Conservation (phyloP, 2,329 filamentous ascomycete species). For the Aspergillus sp. region DNA sequence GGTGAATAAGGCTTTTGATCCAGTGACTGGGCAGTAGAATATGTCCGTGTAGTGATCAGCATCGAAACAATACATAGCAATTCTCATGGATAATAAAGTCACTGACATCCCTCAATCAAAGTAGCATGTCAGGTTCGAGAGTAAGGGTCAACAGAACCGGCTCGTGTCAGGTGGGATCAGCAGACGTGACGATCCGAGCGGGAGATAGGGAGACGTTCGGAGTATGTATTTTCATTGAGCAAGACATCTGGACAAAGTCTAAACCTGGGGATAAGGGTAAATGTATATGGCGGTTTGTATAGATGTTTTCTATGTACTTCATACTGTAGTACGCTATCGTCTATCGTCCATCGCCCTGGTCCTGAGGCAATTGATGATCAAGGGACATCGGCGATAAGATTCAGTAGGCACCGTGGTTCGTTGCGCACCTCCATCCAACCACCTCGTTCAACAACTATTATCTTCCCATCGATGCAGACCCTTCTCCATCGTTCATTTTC, state of each 20-base stretch:
- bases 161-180: no score
- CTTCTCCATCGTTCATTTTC: slow-evolving; percentile 62
- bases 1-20: slow-evolving; percentile 20
- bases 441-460: slow-evolving; percentile 63
- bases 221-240: no score
- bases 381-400: slow-evolving; percentile 3
- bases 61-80: slow-evolving; percentile 23
- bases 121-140: no score
- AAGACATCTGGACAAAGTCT: no score
- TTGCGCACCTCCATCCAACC: slow-evolving; percentile 62
- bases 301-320: neutral
- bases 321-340: neutral
- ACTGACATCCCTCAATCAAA: no score
- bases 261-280: no score
- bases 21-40: slow-evolving; percentile 34
- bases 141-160: no score
- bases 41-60: slow-evolving; percentile 39
- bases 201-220: no score
- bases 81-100: slow-evolving; percentile 12
- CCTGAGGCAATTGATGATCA: neutral
- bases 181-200: no score
- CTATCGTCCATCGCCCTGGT: neutral
- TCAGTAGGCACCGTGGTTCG: slow-evolving; percentile 17
- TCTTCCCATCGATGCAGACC: slow-evolving; percentile 87
- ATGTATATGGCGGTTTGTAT: no score